These are phyloP conservation scores for Daldinia bambusicola DNA, from an alignment of 495 filamentous ascomycete genomes.

Conservation along the genomic window DNA sequence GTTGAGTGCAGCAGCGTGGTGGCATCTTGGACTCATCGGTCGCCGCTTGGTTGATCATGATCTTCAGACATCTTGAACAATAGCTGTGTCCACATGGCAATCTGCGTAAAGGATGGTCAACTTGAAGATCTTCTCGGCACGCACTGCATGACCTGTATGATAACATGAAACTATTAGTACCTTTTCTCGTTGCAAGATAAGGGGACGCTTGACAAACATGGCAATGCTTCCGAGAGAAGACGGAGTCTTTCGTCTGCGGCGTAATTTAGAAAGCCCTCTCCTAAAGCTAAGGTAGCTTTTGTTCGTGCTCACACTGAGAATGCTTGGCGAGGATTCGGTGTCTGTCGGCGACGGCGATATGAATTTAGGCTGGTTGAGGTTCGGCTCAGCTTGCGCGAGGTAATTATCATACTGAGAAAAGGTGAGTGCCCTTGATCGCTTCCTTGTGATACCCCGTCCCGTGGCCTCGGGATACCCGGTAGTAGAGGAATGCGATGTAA, in stretches of 20 bases:
- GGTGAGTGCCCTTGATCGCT: conserved; percentile 54
- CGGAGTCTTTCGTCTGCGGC: conserved; percentile 46
- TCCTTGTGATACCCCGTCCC: conserved; percentile 41
- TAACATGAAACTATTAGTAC: conserved; percentile 28
- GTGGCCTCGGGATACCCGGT: conserved; percentile 24
- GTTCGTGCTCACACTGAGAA: conserved; percentile 51
- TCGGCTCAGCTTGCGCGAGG: conserved; percentile 54
- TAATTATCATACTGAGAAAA: conserved; percentile 66
- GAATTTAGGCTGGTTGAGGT: conserved; percentile 53
- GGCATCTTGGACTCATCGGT: conserved; percentile 65
- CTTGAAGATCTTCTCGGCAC: conserved; percentile 60
- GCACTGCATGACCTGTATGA: conserved; percentile 61
- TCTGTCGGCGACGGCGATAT: conserved; percentile 33
- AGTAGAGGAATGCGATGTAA: conserved; percentile 51
- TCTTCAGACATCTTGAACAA: conserved; percentile 60
- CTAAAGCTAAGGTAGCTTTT: conserved; percentile 56
- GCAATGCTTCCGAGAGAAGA: conserved; percentile 45
- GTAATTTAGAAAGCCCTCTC: conserved; percentile 53
- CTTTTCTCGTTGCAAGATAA: neutral
- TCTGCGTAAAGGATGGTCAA: conserved; percentile 52
- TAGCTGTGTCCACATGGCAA: conserved; percentile 65
- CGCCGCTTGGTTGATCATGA: conserved; percentile 62
- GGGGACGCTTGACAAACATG: conserved; percentile 47
- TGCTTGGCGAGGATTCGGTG: conserved; percentile 42
- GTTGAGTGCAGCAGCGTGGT: conserved; percentile 66